Conservation (phyloP, 768 basidiomycete genomes). For the Mycena galopus region DNA sequence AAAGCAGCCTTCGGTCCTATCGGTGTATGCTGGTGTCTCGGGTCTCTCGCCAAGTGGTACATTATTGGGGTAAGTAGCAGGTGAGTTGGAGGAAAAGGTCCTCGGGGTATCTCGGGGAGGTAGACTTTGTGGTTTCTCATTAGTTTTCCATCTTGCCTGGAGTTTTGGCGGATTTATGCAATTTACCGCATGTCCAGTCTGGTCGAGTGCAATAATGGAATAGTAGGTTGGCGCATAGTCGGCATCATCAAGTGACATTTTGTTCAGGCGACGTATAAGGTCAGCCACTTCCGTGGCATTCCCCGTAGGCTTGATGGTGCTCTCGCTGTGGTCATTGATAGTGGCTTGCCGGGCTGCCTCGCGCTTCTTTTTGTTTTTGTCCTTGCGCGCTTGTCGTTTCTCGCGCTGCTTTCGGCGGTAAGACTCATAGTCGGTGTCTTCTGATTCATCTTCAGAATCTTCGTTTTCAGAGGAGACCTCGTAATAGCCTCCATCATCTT, state of each 20-base stretch:
- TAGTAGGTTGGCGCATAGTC: background rate
- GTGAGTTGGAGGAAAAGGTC: background rate
- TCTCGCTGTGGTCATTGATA: too few relatives aligned
- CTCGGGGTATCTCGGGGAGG: too few relatives aligned
- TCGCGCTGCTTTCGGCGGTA: too few relatives aligned
- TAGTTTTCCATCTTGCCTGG: background rate
- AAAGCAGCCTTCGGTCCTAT: background rate
- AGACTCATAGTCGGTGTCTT: too few relatives aligned
- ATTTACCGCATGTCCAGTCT: background rate
- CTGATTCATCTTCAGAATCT: too few relatives aligned
- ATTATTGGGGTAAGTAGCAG: background rate
- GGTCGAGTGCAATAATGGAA: background rate
- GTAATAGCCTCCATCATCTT: too few relatives aligned
- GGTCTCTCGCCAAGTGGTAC: background rate
- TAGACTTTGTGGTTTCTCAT: background rate
- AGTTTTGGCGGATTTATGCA: background rate
- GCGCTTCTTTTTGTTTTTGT: too few relatives aligned
- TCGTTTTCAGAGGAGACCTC: too few relatives aligned
- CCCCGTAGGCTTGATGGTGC: too few relatives aligned
- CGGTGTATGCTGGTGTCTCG: background rate
- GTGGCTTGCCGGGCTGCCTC: too few relatives aligned
- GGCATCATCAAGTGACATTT: background rate
- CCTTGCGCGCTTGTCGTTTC: too few relatives aligned
- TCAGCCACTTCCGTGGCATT: too few relatives aligned
- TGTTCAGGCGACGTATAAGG: background rate